phyloP scores from a whole-genome alignment of 371 early-diverging fungal genomes.

The Sporodiniella umbellata region DNA sequence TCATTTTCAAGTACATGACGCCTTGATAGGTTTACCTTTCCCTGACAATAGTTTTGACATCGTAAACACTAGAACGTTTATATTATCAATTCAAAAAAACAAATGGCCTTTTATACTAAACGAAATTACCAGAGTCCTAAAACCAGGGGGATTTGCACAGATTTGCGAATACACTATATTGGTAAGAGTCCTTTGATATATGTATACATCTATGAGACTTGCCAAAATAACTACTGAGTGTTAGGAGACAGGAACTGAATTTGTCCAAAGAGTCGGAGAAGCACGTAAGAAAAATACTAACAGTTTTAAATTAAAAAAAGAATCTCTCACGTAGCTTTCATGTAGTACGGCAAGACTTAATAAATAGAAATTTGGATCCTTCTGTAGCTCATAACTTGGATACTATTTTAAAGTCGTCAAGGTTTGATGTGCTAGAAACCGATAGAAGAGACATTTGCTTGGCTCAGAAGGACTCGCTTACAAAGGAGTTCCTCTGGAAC shows the following conservation, averaged over 20 bases:
- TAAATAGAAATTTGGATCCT: slow-evolving; percentile 41
- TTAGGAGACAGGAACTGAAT: slow-evolving; percentile 32
- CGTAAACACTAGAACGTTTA: slow-evolving; percentile 53
- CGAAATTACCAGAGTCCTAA: slow-evolving; percentile 49
- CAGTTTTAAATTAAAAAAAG: no score
- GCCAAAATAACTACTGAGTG: neutral
- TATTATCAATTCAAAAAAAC: slow-evolving; percentile 41
- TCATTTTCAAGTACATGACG: slow-evolving; percentile 41
- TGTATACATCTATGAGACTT: neutral
- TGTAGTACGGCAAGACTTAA: no score
- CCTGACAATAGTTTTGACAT: slow-evolving; percentile 56
- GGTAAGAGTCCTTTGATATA: slow-evolving; percentile 4
- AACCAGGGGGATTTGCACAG: slow-evolving; percentile 57
- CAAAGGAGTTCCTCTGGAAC: slow-evolving; percentile 19
- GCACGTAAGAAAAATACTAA: slow-evolving; percentile 27
- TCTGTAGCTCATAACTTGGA: slow-evolving; percentile 40
- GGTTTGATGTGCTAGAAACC: slow-evolving; percentile 23
- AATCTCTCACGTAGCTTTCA: no score
- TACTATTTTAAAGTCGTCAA: slow-evolving; percentile 20
- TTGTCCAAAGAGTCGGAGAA: slow-evolving; percentile 17
- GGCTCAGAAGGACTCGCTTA: slow-evolving; percentile 11
- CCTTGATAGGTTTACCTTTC: slow-evolving; percentile 48
- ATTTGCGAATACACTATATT: slow-evolving; percentile 45
- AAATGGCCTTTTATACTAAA: slow-evolving; percentile 47
- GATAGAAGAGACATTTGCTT: slow-evolving; percentile 13